Percentiles rank a stretch among this genome's conserved stretches.
These are phyloP conservation scores for Prototheca stagnorum DNA, from an alignment of 163 green algal species.

Conservation along the genomic window DNA sequence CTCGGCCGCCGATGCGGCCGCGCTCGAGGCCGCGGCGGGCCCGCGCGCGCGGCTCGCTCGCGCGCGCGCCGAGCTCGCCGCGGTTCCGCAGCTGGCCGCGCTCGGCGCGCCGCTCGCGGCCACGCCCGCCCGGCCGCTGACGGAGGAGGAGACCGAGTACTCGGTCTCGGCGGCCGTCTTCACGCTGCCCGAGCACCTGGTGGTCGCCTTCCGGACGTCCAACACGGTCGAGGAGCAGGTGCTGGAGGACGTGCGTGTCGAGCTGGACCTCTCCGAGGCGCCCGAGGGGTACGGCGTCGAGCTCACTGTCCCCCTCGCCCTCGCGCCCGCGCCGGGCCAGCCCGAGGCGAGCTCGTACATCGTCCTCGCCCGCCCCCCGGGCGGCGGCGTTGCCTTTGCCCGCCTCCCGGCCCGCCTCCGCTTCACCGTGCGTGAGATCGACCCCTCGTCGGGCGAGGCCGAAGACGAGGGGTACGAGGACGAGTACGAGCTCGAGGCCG, in stretches of 20 bases:
- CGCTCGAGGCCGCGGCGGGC: slow-evolving; percentile 7
- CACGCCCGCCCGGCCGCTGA: slow-evolving; percentile 44
- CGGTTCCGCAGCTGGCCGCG: slow-evolving; percentile 33
- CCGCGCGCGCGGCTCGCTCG: slow-evolving; percentile 8
- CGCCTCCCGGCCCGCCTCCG: slow-evolving; percentile 67
- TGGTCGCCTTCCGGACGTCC: slow-evolving; percentile 93
- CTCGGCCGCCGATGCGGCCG: slow-evolving; percentile 1
- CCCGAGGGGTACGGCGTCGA: slow-evolving; percentile 81
- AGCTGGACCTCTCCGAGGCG: slow-evolving; percentile 68
- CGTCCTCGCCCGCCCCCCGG: slow-evolving; percentile 39
- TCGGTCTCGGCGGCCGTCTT: slow-evolving; percentile 79
- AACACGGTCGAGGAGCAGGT: slow-evolving; percentile 96
- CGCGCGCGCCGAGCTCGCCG: slow-evolving; percentile 10
- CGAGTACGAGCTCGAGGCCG: slow-evolving; percentile 94
- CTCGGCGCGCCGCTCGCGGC: slow-evolving; percentile 72
- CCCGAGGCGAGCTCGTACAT: slow-evolving; percentile 65
- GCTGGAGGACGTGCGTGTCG: slow-evolving; percentile 76
- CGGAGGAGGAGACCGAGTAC: slow-evolving; percentile 98
- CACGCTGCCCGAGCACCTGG: slow-evolving; percentile 63
- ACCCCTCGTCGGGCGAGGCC: slow-evolving; percentile 72
- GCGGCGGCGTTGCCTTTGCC: slow-evolving; percentile 31
- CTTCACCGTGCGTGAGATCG: slow-evolving; percentile 95
- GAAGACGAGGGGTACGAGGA: slow-evolving; percentile 87
- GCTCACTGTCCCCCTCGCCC: slow-evolving; percentile 46
- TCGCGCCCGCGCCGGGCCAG: slow-evolving; percentile 54